Base-by-base conservation (phyloP, 768 basidiomycete species). In the Chalciporus pseudorubinellus region DNA sequence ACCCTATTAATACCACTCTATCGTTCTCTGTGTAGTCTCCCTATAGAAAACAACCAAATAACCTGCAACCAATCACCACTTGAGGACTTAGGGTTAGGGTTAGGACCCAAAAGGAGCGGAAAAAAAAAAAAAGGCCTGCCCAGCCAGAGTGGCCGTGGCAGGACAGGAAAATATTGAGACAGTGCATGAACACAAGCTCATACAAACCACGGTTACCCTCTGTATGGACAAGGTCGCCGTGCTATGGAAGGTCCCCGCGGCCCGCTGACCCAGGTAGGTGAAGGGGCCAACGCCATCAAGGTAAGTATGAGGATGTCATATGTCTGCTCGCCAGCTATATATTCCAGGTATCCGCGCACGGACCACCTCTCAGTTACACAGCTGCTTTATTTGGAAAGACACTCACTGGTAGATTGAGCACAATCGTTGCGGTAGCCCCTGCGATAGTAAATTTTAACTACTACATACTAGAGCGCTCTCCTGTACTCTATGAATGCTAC, bases 131-230 rank as follows among this genome's bases (percentile, higher is more conserved):
- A 48, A 4, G 70, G 74, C 74, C 76, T 70, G 64, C 73, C 74
- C 73, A 74, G 76, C 74, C 75, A 73, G 75, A 76, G 73, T 67
- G 74, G 73, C 75, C 72, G 62, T 74, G 77, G 77, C 72, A 73
- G 80, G 79, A 84, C 83, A 70, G 84, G 83, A 77, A 86, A 85
- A 85, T 85, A 85, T 85, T 84, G 60, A 75, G 83, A 84, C 81
- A 77, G 78, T 86, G 83, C 84, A 83, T 84, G 80, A 76, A 75
- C 83, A 82, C 74, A 79, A 80, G 80, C 79, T 69, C 68, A 76
- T 72, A 77, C 77, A 78, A 78, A 71, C 70, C 70, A 61, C 50
- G 51, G 36, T 62, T 49, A 62, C 70, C 72, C 74, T 72, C 72
- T 76, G 74, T 55, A 18, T 53, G 77, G 76, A 77, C 75, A 77